Base-by-base conservation (phyloP, 2,329 filamentous ascomycete species). In the Aspergillus oerlinghausenensis region DNA sequence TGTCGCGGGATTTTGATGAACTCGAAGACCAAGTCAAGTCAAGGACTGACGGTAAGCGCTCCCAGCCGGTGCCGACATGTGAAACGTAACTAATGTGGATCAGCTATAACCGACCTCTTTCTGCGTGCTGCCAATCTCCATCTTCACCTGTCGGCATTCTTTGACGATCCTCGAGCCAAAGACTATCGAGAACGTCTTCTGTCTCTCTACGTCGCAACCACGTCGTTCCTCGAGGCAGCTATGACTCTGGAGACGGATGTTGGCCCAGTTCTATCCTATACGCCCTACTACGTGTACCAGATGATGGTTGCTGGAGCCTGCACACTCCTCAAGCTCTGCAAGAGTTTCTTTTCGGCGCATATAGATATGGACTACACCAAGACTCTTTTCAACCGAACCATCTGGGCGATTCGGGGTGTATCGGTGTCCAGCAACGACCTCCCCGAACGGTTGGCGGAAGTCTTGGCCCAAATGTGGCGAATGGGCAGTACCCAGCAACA, bases 301-400 rank as follows among this genome's bases (percentile, higher is more conserved):
- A 87, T 88, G 79, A 82, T 87, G 67, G 78, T 88, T 28, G 85
- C 84, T 3, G 84, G 82, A 17, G 84, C 83, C 2, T 87, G 86
- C 62, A 83, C 84, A 1, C 72, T 88, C 5, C 74, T 88, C 54
- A 88, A 88, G 64, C 76, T 88, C 1, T 80, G 86, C 62, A 87
- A 88, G 66, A 86, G 84, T 50, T 86, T 86, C 62, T 86, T 87
- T 59, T 80, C 82, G 2, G 72, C 75, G 21, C 79, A 83, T 43
- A 78, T 83, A 21, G 82, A 87, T 55, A 75, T 79, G 60, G 77
- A 80, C 7, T 79, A 82, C 49, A 81, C 82, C 47, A 82, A 81
- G 51, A 75, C 76, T 5, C 77, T 86, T 25, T 86, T 88, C 62
- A 79, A 82, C 45, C 75, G 80, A 42, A 84, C 84, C 0, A 82